phyloP scores from a whole-genome alignment of 2,329 filamentous ascomycete genomes.

The Xylariaceae sp. region DNA sequence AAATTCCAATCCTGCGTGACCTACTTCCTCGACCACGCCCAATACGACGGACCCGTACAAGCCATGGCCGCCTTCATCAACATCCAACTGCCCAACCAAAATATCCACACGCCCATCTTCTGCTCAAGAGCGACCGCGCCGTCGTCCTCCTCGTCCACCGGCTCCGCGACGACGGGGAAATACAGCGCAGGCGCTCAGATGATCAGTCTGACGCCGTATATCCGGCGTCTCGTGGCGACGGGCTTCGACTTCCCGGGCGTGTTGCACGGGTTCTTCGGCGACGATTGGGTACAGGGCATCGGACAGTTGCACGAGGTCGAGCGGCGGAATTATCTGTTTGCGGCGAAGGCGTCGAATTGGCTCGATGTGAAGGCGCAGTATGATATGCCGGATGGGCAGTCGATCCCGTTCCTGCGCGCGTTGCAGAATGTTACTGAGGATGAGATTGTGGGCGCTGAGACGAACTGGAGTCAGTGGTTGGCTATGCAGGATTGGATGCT shows the following conservation, averaged over 20 bases:
- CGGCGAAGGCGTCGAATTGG: conserved; percentile 90
- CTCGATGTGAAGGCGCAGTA: conserved; percentile 83
- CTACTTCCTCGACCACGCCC: conserved; percentile 88
- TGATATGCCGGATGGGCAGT: conserved; percentile 78
- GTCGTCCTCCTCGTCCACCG: conserved; percentile 34
- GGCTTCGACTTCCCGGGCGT: conserved; percentile 83
- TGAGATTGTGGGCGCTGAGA: conserved; percentile 79
- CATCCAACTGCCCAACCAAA: conserved; percentile 84
- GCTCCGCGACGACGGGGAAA: conserved; percentile 29
- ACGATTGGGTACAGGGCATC: conserved; percentile 78
- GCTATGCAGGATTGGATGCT: conserved; percentile 99
- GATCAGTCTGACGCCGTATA: conserved; percentile 78
- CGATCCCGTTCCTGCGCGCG: conserved; percentile 79
- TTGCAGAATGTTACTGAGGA: conserved; percentile 69
- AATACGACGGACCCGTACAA: conserved; percentile 77
- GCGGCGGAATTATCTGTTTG: conserved; percentile 89
- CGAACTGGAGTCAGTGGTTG: conserved; percentile 88
- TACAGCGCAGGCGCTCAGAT: conserved; percentile 33
- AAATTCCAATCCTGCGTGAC: conserved; percentile 83
- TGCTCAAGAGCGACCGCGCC: conserved; percentile 36
- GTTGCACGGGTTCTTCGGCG: conserved; percentile 95
- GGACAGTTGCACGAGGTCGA: conserved; percentile 83
- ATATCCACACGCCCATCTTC: conserved; percentile 42
- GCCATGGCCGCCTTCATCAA: conserved; percentile 87
- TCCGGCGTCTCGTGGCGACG: conserved; percentile 83